These are phyloP conservation scores for Adansonia digitata DNA, from an alignment of 345 rosid genomes.

Conservation along the genomic window DNA sequence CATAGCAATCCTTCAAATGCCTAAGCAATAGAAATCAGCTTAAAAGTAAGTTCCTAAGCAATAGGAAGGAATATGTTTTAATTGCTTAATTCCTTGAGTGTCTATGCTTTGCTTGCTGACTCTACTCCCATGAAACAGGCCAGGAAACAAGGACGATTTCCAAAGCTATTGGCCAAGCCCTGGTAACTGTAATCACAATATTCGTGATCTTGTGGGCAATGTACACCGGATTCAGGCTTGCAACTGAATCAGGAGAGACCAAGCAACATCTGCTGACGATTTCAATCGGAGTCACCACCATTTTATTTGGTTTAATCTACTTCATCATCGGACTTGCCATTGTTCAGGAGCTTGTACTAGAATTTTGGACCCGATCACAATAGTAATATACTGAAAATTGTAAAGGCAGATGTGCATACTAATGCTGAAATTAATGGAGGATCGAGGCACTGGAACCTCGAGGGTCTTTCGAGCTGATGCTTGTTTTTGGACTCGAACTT, in stretches of 20 bases:
- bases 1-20: too few species aligned
- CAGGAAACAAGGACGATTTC: slow-evolving; percentile 9
- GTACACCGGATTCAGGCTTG: slow-evolving; percentile 27
- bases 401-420: too few species aligned
- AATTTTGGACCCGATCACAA: background rate
- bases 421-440: background rate
- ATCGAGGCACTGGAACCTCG: background rate
- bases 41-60: background rate
- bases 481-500: background rate
- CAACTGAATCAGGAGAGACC: slow-evolving; percentile 26
- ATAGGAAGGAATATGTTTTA: background rate
- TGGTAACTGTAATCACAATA: slow-evolving; percentile 9
- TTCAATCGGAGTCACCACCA: slow-evolving; percentile 27
- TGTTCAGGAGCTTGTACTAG: slow-evolving; percentile 17
- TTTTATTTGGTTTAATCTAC: slow-evolving; percentile 28
- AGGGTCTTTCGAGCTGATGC: background rate
- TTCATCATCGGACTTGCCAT: slow-evolving; percentile 24
- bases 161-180: slow-evolving; percentile 4
- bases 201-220: slow-evolving; percentile 17
- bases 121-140: slow-evolving; percentile 10
- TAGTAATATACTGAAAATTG: too few species aligned
- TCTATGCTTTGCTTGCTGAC: background rate
- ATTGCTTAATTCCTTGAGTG: background rate
- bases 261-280: slow-evolving; percentile 18
- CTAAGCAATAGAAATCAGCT: background rate